Base-by-base conservation (phyloP, 169 alveolate species). In the Theileria annulata region DNA sequence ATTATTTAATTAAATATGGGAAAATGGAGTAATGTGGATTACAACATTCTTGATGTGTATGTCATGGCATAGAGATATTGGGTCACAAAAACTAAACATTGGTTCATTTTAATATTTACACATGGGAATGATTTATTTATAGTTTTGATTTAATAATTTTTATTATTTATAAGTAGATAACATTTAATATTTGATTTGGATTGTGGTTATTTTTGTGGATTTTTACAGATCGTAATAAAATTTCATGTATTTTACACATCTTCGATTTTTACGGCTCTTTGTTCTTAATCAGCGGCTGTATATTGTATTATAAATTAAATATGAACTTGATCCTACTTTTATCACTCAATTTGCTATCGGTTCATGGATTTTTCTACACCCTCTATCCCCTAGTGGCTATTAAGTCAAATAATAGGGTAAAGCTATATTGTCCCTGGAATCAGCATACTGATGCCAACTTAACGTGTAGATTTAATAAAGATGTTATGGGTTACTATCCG, bases 371-470 rank as follows among this genome's bases (percentile, higher is more conserved):
- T 56, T 56, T 56, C 33, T 56, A 56, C 33, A 56, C 66, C 27
- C 66, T 56, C 27, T 25, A 2, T 56, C 66, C 66, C 8, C 66
- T 56, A 25, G 66, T 25, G 66, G 27, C 17, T n/a, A 56, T 56
- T 15, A 56, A 56, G 31, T 21, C 27, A 56, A 8, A 56, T 25
- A 56, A 56, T 25, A 25, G 9, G n/a, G 28, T 4, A 13, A 56
- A 56, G 13, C 35, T 25, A 2, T 56, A 56, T 56, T 56, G 66
- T 25, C 66, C 66, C 5, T 56, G 66, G 66, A 56, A 56, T 56
- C 66, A 56, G n/a, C 27, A 19, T 13, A 56, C 27, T 19, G 66
- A 56, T 25, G 8, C 2, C 27, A 4, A 56, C 10, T 25, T 56
- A 4, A 56, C 27, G 17, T 56, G 66, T 56, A 56, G 31, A 56